phyloP scores from a whole-genome alignment of 495 filamentous ascomycete species.

The Xylaria flabelliformis region DNA sequence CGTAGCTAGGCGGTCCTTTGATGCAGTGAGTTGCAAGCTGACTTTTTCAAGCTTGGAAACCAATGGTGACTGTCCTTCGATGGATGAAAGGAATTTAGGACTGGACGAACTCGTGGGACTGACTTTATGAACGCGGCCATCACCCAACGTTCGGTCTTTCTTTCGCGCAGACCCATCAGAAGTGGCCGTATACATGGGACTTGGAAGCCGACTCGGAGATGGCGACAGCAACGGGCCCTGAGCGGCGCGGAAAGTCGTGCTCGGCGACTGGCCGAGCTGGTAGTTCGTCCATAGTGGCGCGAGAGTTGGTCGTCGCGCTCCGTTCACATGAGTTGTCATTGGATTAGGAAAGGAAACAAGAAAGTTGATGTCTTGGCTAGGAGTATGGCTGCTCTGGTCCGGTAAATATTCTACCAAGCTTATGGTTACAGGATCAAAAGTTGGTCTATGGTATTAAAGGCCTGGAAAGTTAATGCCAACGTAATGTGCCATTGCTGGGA shows the following conservation, averaged over 20 bases:
- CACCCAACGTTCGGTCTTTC: slow-evolving; percentile 49
- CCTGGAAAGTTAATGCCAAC: slow-evolving; percentile 16
- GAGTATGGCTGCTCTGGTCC: neutral
- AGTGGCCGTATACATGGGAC: slow-evolving; percentile 44
- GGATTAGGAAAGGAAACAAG: neutral
- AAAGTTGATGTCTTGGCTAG: neutral
- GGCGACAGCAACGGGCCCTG: slow-evolving; percentile 40
- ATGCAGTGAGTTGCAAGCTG: slow-evolving; percentile 31
- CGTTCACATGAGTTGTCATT: slow-evolving; percentile 39
- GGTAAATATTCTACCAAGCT: neutral
- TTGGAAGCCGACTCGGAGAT: slow-evolving; percentile 42
- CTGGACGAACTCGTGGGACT: slow-evolving; percentile 27
- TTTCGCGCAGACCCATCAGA: slow-evolving; percentile 47
- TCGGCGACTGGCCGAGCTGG: slow-evolving; percentile 27
- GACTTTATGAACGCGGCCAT: slow-evolving; percentile 46
- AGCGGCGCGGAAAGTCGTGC: slow-evolving; percentile 33
- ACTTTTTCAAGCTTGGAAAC: slow-evolving; percentile 40
- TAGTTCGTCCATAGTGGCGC: slow-evolving; percentile 47
- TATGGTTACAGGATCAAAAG: neutral
- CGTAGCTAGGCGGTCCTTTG: slow-evolving; percentile 29
- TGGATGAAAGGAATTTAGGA: slow-evolving; percentile 30
- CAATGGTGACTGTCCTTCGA: slow-evolving; percentile 37
- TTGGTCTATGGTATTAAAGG: slow-evolving; percentile 16
- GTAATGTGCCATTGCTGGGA: slow-evolving; percentile 4
- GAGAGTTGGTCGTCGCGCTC: slow-evolving; percentile 42